A percentile compares a stretch with the other conserved stretches of the same genome.
Conservation (phyloP, 371 early-diverging fungal species). For the Mucor plumbeus region DNA sequence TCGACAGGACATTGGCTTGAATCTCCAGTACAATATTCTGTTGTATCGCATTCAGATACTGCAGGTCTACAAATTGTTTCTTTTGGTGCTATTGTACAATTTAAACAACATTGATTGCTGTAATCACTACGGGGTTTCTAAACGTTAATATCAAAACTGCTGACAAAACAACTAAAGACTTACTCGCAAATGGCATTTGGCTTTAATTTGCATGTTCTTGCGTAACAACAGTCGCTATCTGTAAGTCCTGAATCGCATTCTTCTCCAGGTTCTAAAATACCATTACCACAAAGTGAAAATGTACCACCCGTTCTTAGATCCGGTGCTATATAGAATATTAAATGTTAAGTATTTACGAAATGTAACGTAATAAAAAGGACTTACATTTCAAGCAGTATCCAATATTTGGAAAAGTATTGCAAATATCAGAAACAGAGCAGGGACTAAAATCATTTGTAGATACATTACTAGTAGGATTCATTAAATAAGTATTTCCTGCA, state of each 20-base stretch:
- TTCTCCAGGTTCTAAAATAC: conserved; percentile 88
- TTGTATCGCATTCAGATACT: conserved; percentile 83
- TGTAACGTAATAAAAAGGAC: conserved; percentile 5
- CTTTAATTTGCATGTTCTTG: conserved; percentile 80
- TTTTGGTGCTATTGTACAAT: conserved; percentile 71
- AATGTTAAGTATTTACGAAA: neutral
- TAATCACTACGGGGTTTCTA: conserved; percentile 57
- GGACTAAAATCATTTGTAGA: conserved; percentile 78
- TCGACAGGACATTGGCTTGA: conserved; percentile 80
- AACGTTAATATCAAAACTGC: too few relatives aligned
- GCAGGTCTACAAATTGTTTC: conserved; percentile 79
- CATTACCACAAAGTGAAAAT: conserved; percentile 90
- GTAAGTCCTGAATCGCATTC: conserved; percentile 92
- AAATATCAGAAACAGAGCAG: conserved; percentile 80
- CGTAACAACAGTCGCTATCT: conserved; percentile 84
- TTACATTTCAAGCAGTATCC: conserved; percentile 67
- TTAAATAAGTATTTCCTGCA: conserved; percentile 78
- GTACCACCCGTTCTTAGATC: conserved; percentile 38
- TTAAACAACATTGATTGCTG: conserved; percentile 85
- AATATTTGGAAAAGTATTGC: conserved; percentile 59
- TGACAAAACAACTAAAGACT: conserved; percentile 7
- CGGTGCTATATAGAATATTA: conserved; percentile 29
- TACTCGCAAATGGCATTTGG: conserved; percentile 76
- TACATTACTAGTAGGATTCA: conserved; percentile 89
- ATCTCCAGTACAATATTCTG: conserved; percentile 83